Base-by-base conservation (phyloP, 139 green algal genomes). In the Zygnema cylindricum region DNA sequence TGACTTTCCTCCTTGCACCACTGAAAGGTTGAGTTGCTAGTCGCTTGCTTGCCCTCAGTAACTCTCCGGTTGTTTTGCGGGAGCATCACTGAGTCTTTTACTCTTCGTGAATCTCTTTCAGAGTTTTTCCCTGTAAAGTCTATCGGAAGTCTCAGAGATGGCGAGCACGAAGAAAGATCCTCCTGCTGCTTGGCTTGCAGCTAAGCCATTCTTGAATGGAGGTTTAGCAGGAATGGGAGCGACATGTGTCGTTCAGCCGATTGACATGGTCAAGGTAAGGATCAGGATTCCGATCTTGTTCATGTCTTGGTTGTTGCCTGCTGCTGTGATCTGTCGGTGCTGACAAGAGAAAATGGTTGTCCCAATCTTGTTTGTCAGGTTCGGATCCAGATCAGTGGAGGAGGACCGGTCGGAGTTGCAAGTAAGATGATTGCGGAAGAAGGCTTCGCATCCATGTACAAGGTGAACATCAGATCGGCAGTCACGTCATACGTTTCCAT, bases 201-300 rank as follows among this genome's bases (percentile, higher is more conserved):
- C 93, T 49, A 99, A 99, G 94, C 98, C 98, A 1, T 99, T 97
- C 86, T n/a, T 99, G 0, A 99, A 99, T 86, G 98, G 98, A 54
- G 97, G 97, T 39, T 49, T 95, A 11, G 94, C 93, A 0, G 97
- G 97, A 76, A 99, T 99, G 97, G 76, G 76, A 0, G 93, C 95
- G 0, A 98, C 95, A 0, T 97, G 93, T 89, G 95, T 96, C 91
- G 97, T 98, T 71, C 97, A 99, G 94, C 96, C 96, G 33, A 95
- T 98, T 90, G 97, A 99, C 85, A 98, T 98, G 96, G 95, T 99
- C 54, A 99, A 98, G 91, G 97, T 99, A 54, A 69, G 91, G 40
- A 32, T 1, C 30, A 85, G 98, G 91, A 97, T 99, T 55, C 71
- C 89, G 55, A 90, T 99, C 30, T 97, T 99, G 92, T 94, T 99